A percentile compares a stretch with the other conserved stretches of the same genome.
phyloP scores from a whole-genome alignment of 768 basidiomycete species.

The Gymnopilus junonius region DNA sequence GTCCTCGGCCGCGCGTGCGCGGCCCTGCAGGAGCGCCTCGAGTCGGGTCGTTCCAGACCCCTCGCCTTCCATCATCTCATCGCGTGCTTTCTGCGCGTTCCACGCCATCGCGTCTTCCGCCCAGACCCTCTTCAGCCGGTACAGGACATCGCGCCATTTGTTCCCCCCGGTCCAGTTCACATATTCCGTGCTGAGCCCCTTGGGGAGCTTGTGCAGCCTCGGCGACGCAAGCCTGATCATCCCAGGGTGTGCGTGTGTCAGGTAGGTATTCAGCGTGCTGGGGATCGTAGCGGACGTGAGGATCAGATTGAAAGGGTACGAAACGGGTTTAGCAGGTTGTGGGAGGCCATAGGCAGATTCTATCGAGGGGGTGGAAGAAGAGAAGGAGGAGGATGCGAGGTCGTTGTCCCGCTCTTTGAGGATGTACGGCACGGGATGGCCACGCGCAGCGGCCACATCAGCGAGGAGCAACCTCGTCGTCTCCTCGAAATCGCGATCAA shows the following conservation, averaged over 20 bases:
- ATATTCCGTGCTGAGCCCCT: slow-evolving; percentile 71
- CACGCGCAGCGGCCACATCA: slow-evolving; percentile 69
- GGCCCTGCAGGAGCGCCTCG: neutral
- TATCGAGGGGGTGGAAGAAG: too few relatives aligned
- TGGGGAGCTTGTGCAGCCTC: slow-evolving; percentile 77
- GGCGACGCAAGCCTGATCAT: slow-evolving; percentile 82
- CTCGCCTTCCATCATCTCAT: neutral
- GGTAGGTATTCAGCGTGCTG: slow-evolving; percentile 66
- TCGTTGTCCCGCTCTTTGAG: too few relatives aligned
- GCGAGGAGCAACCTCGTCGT: slow-evolving; percentile 72
- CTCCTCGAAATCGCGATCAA: slow-evolving; percentile 85
- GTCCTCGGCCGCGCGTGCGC: neutral
- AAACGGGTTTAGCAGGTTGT: slow-evolving; percentile 31
- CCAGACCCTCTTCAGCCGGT: slow-evolving; percentile 76
- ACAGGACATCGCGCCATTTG: slow-evolving; percentile 79
- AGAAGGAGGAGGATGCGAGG: too few relatives aligned
- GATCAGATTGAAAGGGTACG: slow-evolving; percentile 81
- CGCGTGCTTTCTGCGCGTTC: slow-evolving; percentile 14
- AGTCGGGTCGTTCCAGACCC: neutral
- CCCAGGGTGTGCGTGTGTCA: slow-evolving; percentile 62
- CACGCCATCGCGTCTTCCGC: slow-evolving; percentile 55
- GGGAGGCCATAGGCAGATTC: too few relatives aligned
- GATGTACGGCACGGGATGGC: slow-evolving; percentile 43
- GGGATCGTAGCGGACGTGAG: slow-evolving; percentile 91
- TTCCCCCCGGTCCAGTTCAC: slow-evolving; percentile 80